Evolutionary conservation across 768 basidiomycete genomes (phyloP), one percentile per base, ranked within the genome.

Genomic region (Mycena alexandri): DNA sequence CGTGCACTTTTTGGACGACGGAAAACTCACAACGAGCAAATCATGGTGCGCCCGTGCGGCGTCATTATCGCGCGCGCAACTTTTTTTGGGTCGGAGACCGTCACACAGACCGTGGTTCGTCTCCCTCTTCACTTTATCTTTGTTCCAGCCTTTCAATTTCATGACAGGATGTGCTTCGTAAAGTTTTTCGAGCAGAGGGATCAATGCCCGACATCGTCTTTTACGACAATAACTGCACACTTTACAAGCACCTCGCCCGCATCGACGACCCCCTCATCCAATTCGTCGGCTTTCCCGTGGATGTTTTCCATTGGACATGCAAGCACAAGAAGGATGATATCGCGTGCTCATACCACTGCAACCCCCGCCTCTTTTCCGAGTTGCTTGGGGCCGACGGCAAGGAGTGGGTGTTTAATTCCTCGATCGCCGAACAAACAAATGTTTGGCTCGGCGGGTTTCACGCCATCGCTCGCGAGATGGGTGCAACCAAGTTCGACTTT

Each of bases 321-420:
- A 82, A 82, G 61, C 82, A 82, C 71, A 77, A 73, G 12, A 67
- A 75, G 34, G 66, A 46, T 0, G 73, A 79, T 34, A 59, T 19
- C 0, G 75, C 65, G 17, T 82, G 79, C 34, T 67, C 70, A 1
- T 46, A 67, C 25, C 41, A 80, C 36, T 81, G 79, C 50, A 82
- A 79, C 33, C 79, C 79, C 3, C 44, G 68, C 0, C 29, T 47
- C 0, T 82, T 63, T 24, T 58, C 65, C 0, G 78, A 81, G 47
- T 67, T 82, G 4, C 11, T 63, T 0, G 54, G 55, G 5, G 68
- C 69, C 17, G 46, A 51, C 42, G 68, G 70, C 0, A 63, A 70
- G 4, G 64, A 53, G 22, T 82, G 79, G 78, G 61, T 24, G 2
- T 82, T 82, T 67, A 82, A 81, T 36, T 79, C 74, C 0, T 82